Conservation (phyloP, 78 protist genomes). For the Capsaspora owczarzaki region DNA sequence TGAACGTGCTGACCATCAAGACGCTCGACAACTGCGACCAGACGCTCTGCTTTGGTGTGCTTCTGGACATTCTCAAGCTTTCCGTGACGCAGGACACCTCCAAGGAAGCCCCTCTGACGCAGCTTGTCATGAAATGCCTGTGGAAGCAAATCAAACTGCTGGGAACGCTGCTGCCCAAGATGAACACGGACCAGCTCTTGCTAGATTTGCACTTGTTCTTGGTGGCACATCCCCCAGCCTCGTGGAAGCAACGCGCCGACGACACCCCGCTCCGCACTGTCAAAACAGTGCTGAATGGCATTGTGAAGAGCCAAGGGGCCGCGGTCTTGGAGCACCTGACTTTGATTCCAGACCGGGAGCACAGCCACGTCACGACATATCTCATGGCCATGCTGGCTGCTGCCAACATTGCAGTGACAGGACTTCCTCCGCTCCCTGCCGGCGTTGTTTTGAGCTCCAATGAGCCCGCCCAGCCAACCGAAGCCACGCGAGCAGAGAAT, state of each 20-base stretch:
- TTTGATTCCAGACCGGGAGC: no score
- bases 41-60: background rate
- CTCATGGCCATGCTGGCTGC: no score
- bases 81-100: background rate
- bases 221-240: background rate
- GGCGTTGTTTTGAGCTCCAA: no score
- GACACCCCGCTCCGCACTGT: constrained; percentile 12
- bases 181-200: background rate
- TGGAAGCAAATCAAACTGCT: constrained; percentile 5
- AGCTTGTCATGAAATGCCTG: constrained; percentile 1
- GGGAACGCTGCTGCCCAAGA: background rate
- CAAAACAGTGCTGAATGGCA: background rate
- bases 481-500: no score
- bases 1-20: background rate
- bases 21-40: constrained; percentile 2
- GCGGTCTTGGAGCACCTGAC: no score
- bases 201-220: background rate
- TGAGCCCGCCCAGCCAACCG: no score
- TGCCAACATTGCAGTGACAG: no score
- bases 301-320: no score
- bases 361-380: no score
- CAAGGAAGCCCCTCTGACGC: background rate
- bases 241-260: background rate
- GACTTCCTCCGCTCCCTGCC: no score
- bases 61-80: background rate